phyloP scores from a whole-genome alignment of 2,329 filamentous ascomycete genomes.

The Xylaria sp. region DNA sequence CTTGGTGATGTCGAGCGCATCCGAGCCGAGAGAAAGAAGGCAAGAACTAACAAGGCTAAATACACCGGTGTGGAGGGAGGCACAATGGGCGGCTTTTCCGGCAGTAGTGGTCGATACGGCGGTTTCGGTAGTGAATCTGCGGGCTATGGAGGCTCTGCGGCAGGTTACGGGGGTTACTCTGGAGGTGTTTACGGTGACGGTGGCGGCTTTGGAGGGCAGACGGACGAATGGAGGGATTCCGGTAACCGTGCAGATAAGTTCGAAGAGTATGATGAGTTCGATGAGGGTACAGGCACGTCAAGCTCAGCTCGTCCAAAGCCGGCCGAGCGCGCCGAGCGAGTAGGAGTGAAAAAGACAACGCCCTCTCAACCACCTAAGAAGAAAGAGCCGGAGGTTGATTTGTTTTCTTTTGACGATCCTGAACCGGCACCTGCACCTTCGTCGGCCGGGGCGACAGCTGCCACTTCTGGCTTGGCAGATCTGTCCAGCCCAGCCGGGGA shows the following conservation, averaged over 20 bases:
- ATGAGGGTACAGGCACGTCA: constrained; percentile 73
- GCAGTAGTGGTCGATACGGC: constrained; percentile 74
- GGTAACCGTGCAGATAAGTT: constrained; percentile 78
- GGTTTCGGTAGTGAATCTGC: constrained; percentile 92
- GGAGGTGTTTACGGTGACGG: constrained; percentile 93
- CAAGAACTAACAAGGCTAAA: constrained; percentile 88
- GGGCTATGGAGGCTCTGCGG: constrained; percentile 70
- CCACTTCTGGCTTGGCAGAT: constrained; percentile 59
- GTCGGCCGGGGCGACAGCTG: constrained; percentile 56
- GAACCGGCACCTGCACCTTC: constrained; percentile 59
- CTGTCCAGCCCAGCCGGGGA: constrained; percentile 63
- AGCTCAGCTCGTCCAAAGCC: constrained; percentile 65
- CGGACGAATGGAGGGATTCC: constrained; percentile 75
- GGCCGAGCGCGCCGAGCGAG: constrained; percentile 57
- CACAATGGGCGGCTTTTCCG: constrained; percentile 68
- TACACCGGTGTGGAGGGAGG: constrained; percentile 94
- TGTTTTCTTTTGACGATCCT: constrained; percentile 92
- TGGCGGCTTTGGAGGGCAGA: constrained; percentile 87
- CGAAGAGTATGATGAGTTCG: constrained; percentile 97
- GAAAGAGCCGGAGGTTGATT: constrained; percentile 88
- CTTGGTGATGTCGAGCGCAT: constrained; percentile 92
- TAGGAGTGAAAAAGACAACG: constrained; percentile 65
- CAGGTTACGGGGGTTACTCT: constrained; percentile 69
- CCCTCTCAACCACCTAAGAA: constrained; percentile 73
- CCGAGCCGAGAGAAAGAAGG: constrained; percentile 86